Evolutionary conservation across 495 filamentous ascomycete genomes (phyloP).

Genomic region (Oidiodendron maius): DNA sequence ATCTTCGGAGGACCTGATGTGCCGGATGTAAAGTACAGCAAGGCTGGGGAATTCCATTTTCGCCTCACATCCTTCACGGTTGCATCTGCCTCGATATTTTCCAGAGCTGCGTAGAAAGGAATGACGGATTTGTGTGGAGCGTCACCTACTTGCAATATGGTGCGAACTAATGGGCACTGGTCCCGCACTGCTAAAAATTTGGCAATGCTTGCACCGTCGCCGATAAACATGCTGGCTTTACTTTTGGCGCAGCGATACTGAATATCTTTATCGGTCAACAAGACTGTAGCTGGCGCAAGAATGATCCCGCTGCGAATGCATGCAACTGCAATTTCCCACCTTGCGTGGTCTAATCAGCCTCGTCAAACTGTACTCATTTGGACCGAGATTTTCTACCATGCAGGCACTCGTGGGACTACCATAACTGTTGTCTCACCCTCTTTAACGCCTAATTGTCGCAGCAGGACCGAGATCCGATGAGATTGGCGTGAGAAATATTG

Average conservation of each 20-base stretch:
- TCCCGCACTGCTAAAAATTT: neutral
- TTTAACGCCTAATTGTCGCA: slow-evolving; percentile 1
- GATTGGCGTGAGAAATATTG: slow-evolving; percentile 2
- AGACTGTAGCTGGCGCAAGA: neutral
- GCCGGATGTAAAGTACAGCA: slow-evolving; percentile 7
- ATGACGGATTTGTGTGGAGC: neutral
- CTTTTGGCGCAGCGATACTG: neutral
- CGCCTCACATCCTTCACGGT: neutral
- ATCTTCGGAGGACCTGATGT: slow-evolving; percentile 10
- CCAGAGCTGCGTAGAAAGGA: neutral
- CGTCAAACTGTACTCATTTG: neutral
- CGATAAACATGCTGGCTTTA: slow-evolving; percentile 5
- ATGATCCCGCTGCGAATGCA: neutral
- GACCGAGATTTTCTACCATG: slow-evolving; percentile 1
- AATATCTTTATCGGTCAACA: slow-evolving; percentile 3
- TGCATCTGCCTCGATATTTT: neutral
- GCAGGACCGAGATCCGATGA: neutral
- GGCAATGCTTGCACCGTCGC: neutral
- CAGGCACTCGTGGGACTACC: neutral
- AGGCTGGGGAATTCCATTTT: neutral
- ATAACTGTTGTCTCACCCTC: slow-evolving; percentile 1
- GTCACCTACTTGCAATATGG: slow-evolving; percentile 1
- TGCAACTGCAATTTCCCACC: slow-evolving; percentile 9
- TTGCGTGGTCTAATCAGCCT: neutral
- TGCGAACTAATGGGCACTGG: neutral